Evolutionary conservation across 139 green algal species (phyloP).

Genomic region (Coelastrella sp.): DNA sequence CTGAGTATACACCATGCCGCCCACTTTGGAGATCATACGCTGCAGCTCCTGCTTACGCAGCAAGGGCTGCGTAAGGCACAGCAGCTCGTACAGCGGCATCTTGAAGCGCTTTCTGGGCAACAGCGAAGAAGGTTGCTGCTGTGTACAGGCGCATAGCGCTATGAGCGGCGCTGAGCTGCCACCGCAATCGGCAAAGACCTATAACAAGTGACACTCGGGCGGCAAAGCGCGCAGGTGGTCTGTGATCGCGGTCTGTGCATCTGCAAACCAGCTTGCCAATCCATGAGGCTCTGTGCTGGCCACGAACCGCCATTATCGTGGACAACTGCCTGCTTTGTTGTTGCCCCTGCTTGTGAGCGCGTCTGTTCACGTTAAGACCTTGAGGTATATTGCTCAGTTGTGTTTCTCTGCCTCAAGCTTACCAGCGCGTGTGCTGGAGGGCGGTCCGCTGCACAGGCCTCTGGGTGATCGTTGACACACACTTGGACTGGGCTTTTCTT

Average conservation of each 20-base stretch:
- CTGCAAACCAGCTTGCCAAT: not conserved
- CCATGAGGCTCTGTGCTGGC: not conserved
- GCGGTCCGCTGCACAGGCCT: not conserved
- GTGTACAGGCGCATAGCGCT: not conserved
- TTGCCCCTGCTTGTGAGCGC: no score
- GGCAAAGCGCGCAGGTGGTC: not conserved
- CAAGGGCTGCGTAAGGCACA: constrained; percentile 76
- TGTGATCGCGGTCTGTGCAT: not conserved
- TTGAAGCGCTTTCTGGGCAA: not conserved
- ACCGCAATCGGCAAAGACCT: not conserved
- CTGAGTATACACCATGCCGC: constrained; percentile 66
- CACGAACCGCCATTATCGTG: no score
- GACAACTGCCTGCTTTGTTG: no score
- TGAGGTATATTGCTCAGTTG: not conserved
- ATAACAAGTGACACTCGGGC: not conserved
- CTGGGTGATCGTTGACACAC: not conserved
- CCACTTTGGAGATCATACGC: constrained; percentile 66
- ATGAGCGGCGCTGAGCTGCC: not conserved
- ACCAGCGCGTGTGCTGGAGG: not conserved
- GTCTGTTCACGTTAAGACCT: not conserved
- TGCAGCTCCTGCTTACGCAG: constrained; percentile 52
- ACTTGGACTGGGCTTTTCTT: not conserved
- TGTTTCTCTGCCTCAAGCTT: not conserved
- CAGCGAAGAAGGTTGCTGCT: not conserved
- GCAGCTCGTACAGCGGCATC: constrained; percentile 91